Conservation (phyloP, 805 yeast species). For the Wickerhamiella kurtzmanii region DNA sequence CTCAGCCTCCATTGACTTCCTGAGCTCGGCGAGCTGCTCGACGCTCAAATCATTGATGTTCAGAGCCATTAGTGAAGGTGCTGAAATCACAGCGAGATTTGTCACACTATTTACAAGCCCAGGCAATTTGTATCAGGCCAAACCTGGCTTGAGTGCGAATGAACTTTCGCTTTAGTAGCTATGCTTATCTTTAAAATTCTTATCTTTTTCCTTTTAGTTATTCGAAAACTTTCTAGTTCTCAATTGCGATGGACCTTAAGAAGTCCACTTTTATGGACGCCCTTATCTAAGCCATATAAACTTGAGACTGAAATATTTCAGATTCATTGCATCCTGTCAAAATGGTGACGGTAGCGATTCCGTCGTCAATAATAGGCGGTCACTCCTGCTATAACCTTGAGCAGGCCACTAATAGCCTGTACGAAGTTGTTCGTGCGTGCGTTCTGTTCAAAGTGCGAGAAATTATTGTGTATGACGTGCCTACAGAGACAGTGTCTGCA, state of each 20-base stretch:
- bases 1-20: conserved; percentile 73
- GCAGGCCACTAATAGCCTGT: conserved; percentile 59
- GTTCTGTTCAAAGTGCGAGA: conserved; percentile 60
- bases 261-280: conserved; percentile 1
- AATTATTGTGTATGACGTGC: conserved; percentile 52
- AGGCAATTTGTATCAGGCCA: too few species aligned
- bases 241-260: too few species aligned
- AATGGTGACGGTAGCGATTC: conserved; percentile 43
- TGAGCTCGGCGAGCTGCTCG: conserved; percentile 73
- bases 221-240: too few species aligned
- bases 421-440: conserved; percentile 68
- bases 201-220: too few species aligned
- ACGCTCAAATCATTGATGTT: conserved; percentile 38
- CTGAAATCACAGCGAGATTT: neutral
- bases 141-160: too few species aligned
- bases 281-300: conserved; percentile 2
- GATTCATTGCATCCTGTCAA: too few species aligned
- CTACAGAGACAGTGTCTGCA: conserved; percentile 14
- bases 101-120: neutral
- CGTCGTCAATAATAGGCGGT: conserved; percentile 46
- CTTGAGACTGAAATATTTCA: neutral
- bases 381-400: conserved; percentile 50
- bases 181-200: too few species aligned
- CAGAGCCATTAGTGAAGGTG: neutral
- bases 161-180: too few species aligned